These are phyloP conservation scores for Fusarium chaquense DNA, from an alignment of 2,329 filamentous ascomycete species.

Conservation along the genomic window DNA sequence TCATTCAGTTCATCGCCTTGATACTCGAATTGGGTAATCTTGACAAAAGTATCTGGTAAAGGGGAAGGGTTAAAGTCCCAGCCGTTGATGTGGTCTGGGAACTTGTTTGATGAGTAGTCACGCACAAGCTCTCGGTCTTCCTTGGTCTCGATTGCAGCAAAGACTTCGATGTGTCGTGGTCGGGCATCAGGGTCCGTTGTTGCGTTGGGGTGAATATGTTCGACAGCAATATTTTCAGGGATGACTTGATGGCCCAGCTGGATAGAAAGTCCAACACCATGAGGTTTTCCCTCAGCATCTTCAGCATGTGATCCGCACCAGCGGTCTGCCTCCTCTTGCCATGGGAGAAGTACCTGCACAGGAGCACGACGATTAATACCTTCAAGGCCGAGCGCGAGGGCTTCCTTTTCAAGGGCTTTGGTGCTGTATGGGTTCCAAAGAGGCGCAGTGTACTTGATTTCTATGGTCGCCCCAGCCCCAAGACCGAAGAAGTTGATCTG, in stretches of 20 bases:
- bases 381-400: conserved; percentile 36
- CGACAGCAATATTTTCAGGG: conserved; percentile 77
- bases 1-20: conserved; percentile 58
- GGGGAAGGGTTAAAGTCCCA: conserved; percentile 49
- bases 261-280: conserved; percentile 74
- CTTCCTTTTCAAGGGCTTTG: conserved; percentile 25
- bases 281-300: conserved; percentile 57
- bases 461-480: conserved; percentile 74
- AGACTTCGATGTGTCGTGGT: conserved; percentile 77
- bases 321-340: conserved; percentile 86
- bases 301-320: conserved; percentile 76
- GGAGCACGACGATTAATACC: conserved; percentile 52
- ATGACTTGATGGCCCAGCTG: conserved; percentile 68
- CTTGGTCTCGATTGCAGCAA: conserved; percentile 68
- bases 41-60: conserved; percentile 61
- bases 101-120: conserved; percentile 59
- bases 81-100: conserved; percentile 50
- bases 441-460: conserved; percentile 70
- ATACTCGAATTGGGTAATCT: conserved; percentile 69
- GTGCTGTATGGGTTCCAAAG: conserved; percentile 57
- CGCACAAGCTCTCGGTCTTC: conserved; percentile 55
- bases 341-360: conserved; percentile 70
- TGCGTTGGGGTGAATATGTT: conserved; percentile 74
- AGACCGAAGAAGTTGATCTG: conserved; percentile 80
- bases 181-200: conserved; percentile 72